Evolutionary conservation across 768 basidiomycete species (phyloP).

Genomic region (Hydnomerulius pinastri): DNA sequence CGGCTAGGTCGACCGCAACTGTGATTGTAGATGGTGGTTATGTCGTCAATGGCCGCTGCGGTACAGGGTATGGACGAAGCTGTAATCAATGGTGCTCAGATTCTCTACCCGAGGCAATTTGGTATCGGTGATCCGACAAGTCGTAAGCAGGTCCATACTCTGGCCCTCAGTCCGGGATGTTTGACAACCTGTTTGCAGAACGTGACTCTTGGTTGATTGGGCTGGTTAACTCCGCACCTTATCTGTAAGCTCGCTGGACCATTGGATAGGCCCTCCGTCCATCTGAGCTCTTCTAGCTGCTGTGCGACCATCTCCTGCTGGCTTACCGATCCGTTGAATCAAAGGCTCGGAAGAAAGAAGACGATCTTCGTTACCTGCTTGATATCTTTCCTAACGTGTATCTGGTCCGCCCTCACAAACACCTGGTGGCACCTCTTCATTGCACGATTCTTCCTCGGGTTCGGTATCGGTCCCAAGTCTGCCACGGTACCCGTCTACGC

Average conservation of each 20-base stretch:
- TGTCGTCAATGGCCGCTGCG: constrained; percentile 72
- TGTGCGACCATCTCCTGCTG: constrained; percentile 53
- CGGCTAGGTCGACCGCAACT: constrained; percentile 26
- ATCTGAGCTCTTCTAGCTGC: constrained; percentile 32
- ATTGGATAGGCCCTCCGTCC: not conserved
- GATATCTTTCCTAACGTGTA: constrained; percentile 47
- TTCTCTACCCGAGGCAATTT: constrained; percentile 49
- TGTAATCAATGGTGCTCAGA: constrained; percentile 38
- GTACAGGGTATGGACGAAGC: constrained; percentile 54
- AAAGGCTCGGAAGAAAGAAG: constrained; percentile 51
- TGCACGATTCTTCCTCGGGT: constrained; percentile 45
- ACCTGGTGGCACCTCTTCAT: constrained; percentile 54
- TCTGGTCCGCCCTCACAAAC: constrained; percentile 51
- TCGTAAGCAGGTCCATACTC: not conserved
- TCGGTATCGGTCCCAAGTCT: constrained; percentile 48
- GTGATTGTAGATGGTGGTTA: constrained; percentile 45
- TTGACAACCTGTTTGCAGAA: constrained; percentile 14
- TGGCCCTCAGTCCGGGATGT: not conserved
- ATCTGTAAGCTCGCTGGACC: constrained; percentile 36
- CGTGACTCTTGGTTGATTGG: constrained; percentile 72
- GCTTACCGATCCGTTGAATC: constrained; percentile 68
- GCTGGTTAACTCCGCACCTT: constrained; percentile 61
- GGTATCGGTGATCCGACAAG: constrained; percentile 36
- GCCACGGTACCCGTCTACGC: constrained; percentile 59
- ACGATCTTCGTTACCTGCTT: constrained; percentile 56